Base-by-base conservation (phyloP, 225 moss, liverwort and hornwort genomes). In the Thuidium tamariscinum region DNA sequence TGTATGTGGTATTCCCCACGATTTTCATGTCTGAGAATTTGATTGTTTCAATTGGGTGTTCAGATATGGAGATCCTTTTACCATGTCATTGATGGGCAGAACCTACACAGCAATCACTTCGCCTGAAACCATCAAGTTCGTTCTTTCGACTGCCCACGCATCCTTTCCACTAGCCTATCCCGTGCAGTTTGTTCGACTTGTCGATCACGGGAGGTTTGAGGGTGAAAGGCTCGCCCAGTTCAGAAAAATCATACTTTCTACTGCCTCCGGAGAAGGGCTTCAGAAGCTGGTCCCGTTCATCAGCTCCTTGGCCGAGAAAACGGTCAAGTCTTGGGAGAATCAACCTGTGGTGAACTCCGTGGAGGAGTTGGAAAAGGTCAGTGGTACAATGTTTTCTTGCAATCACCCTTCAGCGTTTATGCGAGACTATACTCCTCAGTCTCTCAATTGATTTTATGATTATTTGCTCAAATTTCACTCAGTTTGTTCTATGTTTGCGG, bases 51-150 rank as follows among this genome's bases (percentile, higher is more conserved):
- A n/a, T 56, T 57, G 64, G 36, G 42, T 76, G 30, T 51, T 27
- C 61, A 92, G 92, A 65, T 81, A 27, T 84, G 87, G 89, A 85
- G 90, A 89, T 48, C 66, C 48, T 39, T 89, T 77, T 42, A 77
- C 54, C 69, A 2, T 81, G 25, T 82, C 79, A 23, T 1, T 77
- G 4, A 16, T 90, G 55, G 89, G 89, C 8, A 11, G 1, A 29
- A 83, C 23, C 14, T 9, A 13, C 3, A 84, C 68, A 42, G 85
- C 89, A 13, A 16, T 86, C 34, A 92, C 60, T 55, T 85, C 85
- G 14, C 65, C 85, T 12, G 90, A 89, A 49, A 36, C 63, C 70
- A 71, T 89, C 59, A 92, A 81, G 65, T 90, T 87, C 34, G 89
- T 90, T 48, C 80, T 90, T 6, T 89, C 77, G 9, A 87, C 83